Conservation (phyloP, 176 grass and related monocot genomes). For the Triticum dicoccoides region DNA sequence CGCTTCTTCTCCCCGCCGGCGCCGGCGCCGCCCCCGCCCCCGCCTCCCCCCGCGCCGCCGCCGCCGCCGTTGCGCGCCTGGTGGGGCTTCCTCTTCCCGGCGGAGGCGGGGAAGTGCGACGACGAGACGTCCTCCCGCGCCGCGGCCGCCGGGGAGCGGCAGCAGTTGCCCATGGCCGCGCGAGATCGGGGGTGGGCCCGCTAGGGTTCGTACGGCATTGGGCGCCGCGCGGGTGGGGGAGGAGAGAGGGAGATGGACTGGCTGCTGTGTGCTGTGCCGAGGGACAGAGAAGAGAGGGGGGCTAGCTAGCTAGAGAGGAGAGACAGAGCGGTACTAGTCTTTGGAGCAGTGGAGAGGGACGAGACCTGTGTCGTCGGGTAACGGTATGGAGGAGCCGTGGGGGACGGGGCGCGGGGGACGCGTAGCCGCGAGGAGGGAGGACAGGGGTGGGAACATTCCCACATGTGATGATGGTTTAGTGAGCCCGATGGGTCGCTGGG, state of each 20-base stretch:
- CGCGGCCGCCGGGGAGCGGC: slow-evolving; percentile 85
- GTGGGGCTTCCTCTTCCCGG: slow-evolving; percentile 64
- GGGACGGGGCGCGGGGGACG: slow-evolving; percentile 31
- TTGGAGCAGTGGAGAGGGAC: neutral
- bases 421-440: slow-evolving; percentile 18
- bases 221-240: slow-evolving; percentile 26
- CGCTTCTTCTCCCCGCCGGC: slow-evolving; percentile 46
- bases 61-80: slow-evolving; percentile 50
- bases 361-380: slow-evolving; percentile 81
- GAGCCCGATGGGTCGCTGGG: neutral
- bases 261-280: neutral
- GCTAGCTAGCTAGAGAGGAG: slow-evolving; percentile 34
- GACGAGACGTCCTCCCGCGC: slow-evolving; percentile 84
- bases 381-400: slow-evolving; percentile 30
- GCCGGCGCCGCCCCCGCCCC: neutral
- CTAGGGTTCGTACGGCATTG: slow-evolving; percentile 66
- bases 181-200: slow-evolving; percentile 36
- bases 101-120: slow-evolving; percentile 63
- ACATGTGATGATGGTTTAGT: slow-evolving; percentile 12
- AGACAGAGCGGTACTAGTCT: slow-evolving; percentile 5
- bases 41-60: neutral
- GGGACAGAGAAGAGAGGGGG: neutral
- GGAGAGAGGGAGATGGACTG: neutral
- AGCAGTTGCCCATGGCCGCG: slow-evolving; percentile 92
- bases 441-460: slow-evolving; percentile 13